phyloP scores from a whole-genome alignment of 768 basidiomycete genomes.

The Boletus coccyginus region DNA sequence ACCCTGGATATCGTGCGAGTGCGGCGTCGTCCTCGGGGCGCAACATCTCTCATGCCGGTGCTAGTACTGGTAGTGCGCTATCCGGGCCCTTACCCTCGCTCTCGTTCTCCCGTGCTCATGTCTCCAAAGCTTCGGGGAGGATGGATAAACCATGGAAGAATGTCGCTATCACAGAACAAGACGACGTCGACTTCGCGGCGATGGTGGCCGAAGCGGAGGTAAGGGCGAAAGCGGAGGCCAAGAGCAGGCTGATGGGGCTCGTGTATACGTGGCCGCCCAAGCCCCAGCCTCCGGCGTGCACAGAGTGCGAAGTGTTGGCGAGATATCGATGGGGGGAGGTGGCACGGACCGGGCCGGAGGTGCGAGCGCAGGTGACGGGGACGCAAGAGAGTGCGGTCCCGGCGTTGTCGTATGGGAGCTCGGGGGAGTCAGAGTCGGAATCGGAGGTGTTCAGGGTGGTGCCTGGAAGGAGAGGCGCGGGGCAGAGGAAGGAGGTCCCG shows the following conservation, averaged over 20 bases:
- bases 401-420: conserved; percentile 11
- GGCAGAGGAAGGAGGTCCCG: neutral
- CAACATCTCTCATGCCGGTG: neutral
- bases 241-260: neutral
- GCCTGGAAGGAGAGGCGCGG: neutral
- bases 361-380: neutral
- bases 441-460: conserved; percentile 3
- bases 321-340: neutral
- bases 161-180: conserved; percentile 26
- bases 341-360: neutral
- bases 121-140: neutral
- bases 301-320: conserved; percentile 1
- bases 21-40: neutral
- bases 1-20: neutral
- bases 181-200: conserved; percentile 20
- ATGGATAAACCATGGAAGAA: conserved; percentile 29
- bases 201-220: neutral
- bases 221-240: neutral
- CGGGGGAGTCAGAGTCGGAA: conserved; percentile 8
- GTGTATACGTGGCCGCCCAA: conserved; percentile 28
- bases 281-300: neutral
- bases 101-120: neutral
- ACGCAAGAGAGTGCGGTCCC: conserved; percentile 3
- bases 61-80: no score
- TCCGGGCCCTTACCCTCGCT: no score